Conservation (phyloP, 2,329 filamentous ascomycete genomes). For the Colletotrichum cereale region DNA sequence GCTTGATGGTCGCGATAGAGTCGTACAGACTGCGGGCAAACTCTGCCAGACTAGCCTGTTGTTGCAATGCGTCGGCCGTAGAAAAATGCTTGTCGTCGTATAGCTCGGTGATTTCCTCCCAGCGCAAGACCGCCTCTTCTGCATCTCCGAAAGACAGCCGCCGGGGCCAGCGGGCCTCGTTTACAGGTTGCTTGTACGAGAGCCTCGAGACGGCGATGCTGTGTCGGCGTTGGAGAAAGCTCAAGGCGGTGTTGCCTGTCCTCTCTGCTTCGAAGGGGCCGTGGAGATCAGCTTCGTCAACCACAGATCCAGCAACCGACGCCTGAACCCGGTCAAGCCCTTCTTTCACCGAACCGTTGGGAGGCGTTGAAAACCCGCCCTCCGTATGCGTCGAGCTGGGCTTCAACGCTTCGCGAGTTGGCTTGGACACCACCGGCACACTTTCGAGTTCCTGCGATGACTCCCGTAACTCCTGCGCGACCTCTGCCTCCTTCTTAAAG, state of each 20-base stretch:
- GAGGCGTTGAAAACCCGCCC: slow-evolving; percentile 15
- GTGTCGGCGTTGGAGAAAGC: slow-evolving; percentile 72
- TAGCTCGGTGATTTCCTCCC: slow-evolving; percentile 67
- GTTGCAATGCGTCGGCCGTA: slow-evolving; percentile 38
- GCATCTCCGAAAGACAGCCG: slow-evolving; percentile 82
- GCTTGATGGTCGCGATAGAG: slow-evolving; percentile 64
- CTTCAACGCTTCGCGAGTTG: slow-evolving; percentile 16
- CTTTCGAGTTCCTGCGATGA: slow-evolving; percentile 22
- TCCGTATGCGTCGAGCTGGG: slow-evolving; percentile 29
- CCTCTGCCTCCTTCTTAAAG: slow-evolving; percentile 37
- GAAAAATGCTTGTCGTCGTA: slow-evolving; percentile 48
- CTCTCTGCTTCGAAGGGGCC: slow-evolving; percentile 64
- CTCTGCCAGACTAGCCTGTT: slow-evolving; percentile 56
- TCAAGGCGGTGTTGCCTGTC: slow-evolving; percentile 56
- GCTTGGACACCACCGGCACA: not conserved
- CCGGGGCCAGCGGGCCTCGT: slow-evolving; percentile 76
- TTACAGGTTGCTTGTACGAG: slow-evolving; percentile 50
- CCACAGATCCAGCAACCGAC: slow-evolving; percentile 70
- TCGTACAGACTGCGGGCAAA: slow-evolving; percentile 68
- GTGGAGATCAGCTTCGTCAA: slow-evolving; percentile 70
- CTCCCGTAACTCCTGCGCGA: slow-evolving; percentile 19
- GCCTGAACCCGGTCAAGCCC: slow-evolving; percentile 42
- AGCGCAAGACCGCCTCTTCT: slow-evolving; percentile 79
- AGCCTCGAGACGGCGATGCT: slow-evolving; percentile 60
- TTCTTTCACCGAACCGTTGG: slow-evolving; percentile 29